Base-by-base conservation (phyloP, 345 rosid genomes). In the Litchi chinensis region DNA sequence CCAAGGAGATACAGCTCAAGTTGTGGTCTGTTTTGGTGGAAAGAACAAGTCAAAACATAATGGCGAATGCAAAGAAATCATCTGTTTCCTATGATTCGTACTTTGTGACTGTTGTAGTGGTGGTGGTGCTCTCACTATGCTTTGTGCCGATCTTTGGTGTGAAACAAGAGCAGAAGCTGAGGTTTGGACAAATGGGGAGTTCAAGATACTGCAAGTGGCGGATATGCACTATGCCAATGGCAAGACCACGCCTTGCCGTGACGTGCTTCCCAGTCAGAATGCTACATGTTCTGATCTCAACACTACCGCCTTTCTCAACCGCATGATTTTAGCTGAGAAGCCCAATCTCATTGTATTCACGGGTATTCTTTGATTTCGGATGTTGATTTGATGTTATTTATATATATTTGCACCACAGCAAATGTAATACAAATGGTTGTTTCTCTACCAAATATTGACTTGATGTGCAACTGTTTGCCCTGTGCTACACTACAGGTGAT, bases 141-240 rank as follows among this genome's bases (percentile, higher is more conserved):
- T 39, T 77, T 28, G 77, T 46, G 26, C 80, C 82, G 43, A 56
- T 79, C 10, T 67, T 60, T 13, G 86, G 77, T 2, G 62, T 80
- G 66, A 44, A 10, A 63, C 62, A n/a, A 52, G 62, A 65, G 79
- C 84, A 66, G 75, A 84, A 50, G 70, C 91, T 93, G 79, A 85
- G 87, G 59, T 93, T 93, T 71, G 83, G 86, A 39, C 50, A 15
- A 77, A 83, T 46, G 97, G 98, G 48, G 78, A 89, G 82, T 92
- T 95, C 76, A 95, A 92, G 88, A 89, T 95, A 76, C 90, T 95
- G 74, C 98, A 93, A 83, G 93, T 92, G 48, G 96, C 98, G n/a
- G 98, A 93, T 71, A 93, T 93, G 98, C 98, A 93, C 87, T 95
- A 77, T 56, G 98, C 90, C 10, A 44, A 87, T 59, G 97, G 98